Conservation (phyloP, 176 grass and related monocot genomes). For the Guadua angustifolia region DNA sequence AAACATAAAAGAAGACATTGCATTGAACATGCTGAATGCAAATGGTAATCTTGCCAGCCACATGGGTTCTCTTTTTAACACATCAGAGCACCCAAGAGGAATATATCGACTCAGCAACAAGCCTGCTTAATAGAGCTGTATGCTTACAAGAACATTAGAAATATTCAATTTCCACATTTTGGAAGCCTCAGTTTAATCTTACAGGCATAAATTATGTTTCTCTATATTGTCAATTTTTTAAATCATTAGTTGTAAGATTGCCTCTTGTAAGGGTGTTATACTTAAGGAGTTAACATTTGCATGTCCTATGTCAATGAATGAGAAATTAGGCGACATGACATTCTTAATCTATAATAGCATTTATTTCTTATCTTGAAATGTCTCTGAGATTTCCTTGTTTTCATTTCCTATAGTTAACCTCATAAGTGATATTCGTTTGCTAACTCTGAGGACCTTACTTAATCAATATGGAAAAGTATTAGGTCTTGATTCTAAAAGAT, state of each 20-base stretch:
- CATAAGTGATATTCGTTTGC: slow-evolving; percentile 19
- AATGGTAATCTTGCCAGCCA: slow-evolving; percentile 6
- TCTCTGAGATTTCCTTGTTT: neutral
- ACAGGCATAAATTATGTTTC: neutral
- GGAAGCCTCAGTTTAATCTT: neutral
- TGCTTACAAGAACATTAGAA: neutral
- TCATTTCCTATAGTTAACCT: slow-evolving; percentile 8
- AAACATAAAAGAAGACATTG: too few species aligned
- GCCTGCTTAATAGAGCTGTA: neutral
- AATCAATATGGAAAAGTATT: slow-evolving; percentile 61
- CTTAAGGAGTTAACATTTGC: neutral
- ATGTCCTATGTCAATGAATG: neutral
- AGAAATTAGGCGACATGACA: neutral
- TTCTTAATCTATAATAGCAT: too few species aligned
- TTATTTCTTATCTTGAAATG: slow-evolving; percentile 23
- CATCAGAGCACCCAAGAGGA: neutral
- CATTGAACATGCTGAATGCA: neutral
- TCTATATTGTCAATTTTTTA: neutral
- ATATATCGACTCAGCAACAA: neutral
- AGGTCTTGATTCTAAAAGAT: slow-evolving; percentile 68
- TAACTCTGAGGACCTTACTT: slow-evolving; percentile 63
- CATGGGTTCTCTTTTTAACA: neutral
- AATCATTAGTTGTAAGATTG: neutral
- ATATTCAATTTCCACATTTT: slow-evolving; percentile 13
- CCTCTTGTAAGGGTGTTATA: slow-evolving; percentile 8